A percentile compares a stretch with the other conserved stretches of the same genome.
Evolutionary conservation across 768 basidiomycete species (phyloP).

Genomic region (Cystobasidium onofrii): DNA sequence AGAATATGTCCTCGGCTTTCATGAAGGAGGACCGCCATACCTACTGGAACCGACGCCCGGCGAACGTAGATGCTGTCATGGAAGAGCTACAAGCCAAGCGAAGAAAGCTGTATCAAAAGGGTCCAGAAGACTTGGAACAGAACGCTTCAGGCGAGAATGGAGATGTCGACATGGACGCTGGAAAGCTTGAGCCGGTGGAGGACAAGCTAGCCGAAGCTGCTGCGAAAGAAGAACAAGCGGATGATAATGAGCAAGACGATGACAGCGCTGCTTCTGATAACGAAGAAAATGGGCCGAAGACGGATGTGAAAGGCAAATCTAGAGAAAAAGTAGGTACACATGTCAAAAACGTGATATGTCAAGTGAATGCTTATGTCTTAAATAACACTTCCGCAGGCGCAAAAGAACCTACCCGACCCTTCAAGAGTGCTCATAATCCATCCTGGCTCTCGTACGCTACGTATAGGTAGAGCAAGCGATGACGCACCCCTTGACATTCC

Average conservation of each 20-base stretch:
- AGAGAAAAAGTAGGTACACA: neutral
- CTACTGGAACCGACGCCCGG: conserved; percentile 16
- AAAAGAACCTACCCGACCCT: conserved; percentile 23
- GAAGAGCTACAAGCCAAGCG: neutral
- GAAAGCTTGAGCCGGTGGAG: neutral
- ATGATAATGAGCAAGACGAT: neutral
- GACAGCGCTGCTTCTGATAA: neutral
- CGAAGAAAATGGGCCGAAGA: neutral
- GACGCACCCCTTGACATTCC: conserved; percentile 38
- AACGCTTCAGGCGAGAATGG: neutral
- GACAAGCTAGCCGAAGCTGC: neutral
- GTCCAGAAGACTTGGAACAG: neutral
- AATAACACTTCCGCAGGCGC: neutral
- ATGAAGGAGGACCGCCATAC: conserved; percentile 16
- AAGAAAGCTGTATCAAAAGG: conserved; percentile 6
- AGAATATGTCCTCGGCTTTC: conserved; percentile 20
- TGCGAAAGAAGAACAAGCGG: neutral
- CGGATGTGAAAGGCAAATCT: conserved; percentile 18
- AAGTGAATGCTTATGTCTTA: too few relatives aligned
- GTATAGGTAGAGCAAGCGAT: conserved; percentile 40
- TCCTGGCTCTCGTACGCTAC: conserved; percentile 41
- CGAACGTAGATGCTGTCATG: neutral
- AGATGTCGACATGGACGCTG: neutral
- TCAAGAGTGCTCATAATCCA: conserved; percentile 41
- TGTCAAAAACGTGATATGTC: too few relatives aligned